phyloP scores from a whole-genome alignment of 2,329 filamentous ascomycete genomes.

The Colletotrichum camelliae region DNA sequence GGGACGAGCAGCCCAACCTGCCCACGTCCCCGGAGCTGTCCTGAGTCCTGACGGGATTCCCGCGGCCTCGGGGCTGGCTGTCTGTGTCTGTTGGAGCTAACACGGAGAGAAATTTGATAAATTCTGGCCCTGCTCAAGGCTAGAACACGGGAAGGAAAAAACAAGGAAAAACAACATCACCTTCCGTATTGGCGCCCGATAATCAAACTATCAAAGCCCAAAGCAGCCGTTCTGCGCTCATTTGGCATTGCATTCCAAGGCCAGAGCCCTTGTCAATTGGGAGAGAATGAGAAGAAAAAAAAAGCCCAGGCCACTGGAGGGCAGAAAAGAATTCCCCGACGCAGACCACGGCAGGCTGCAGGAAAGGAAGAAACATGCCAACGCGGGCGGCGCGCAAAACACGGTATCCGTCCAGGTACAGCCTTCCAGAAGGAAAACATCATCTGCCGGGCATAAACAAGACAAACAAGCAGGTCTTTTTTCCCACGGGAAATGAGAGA shows the following conservation, averaged over 20 bases:
- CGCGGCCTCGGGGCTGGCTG: neutral
- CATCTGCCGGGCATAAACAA: neutral
- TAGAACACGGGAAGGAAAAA: neutral
- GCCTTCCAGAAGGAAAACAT: neutral
- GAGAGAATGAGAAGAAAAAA: neutral
- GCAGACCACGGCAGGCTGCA: neutral
- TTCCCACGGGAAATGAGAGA: neutral
- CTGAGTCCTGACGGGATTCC: neutral
- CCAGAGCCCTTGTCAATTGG: slow-evolving; percentile 6
- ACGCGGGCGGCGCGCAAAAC: neutral
- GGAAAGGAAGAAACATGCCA: neutral
- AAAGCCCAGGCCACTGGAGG: neutral
- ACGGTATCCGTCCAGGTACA: neutral
- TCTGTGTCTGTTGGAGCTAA: neutral
- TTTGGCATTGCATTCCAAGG: slow-evolving; percentile 12
- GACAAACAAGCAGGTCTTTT: neutral
- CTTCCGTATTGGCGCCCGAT: slow-evolving; percentile 9
- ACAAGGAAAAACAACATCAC: neutral
- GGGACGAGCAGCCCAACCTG: slow-evolving; percentile 1
- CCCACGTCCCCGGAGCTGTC: neutral
- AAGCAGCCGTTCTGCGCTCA: neutral
- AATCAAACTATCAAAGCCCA: slow-evolving; percentile 14
- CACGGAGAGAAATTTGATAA: neutral
- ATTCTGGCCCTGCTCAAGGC: neutral
- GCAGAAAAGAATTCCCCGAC: neutral